Evolutionary conservation across 1,284 basidiomycete genomes (phyloP).

Genomic region (Neotropicomus parvogracilis): DNA sequence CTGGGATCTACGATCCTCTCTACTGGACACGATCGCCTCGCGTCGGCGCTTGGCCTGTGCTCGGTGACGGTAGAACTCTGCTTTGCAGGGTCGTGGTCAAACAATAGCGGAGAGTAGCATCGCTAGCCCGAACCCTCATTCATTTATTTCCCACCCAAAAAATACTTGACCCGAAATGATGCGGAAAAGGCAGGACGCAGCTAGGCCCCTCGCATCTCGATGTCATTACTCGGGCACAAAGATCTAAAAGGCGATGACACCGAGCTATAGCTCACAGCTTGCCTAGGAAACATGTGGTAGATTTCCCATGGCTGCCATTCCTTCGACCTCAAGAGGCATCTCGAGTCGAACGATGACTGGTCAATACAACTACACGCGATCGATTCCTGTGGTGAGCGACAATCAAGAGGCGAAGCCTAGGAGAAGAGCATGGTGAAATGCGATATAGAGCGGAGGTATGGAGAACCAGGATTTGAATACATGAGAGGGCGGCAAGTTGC

Average conservation of each 20-base stretch:
- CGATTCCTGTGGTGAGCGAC: constrained; percentile 8
- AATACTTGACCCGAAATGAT: too few relatives aligned
- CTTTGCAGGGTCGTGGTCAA: background rate
- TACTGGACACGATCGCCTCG: background rate
- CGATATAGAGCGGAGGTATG: constrained; percentile 13
- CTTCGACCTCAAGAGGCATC: too few relatives aligned
- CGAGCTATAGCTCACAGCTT: too few relatives aligned
- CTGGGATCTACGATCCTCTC: background rate
- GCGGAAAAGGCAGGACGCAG: background rate
- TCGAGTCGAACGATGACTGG: too few relatives aligned
- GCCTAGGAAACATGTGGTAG: too few relatives aligned
- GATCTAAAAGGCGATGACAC: too few relatives aligned
- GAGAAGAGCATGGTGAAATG: constrained; percentile 3
- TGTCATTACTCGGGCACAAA: background rate
- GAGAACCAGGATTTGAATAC: constrained; percentile 5
- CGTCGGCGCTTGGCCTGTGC: background rate
- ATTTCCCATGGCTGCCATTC: too few relatives aligned
- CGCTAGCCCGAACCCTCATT: too few relatives aligned
- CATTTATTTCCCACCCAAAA: background rate
- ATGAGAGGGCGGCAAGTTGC: constrained; percentile 7
- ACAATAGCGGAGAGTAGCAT: too few relatives aligned
- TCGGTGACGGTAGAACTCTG: background rate
- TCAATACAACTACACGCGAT: constrained; percentile 5
- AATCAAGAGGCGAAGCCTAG: background rate
- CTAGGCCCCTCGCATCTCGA: background rate